phyloP scores from a whole-genome alignment of 129 eudicot genomes.

The Escallonia herrerae region DNA sequence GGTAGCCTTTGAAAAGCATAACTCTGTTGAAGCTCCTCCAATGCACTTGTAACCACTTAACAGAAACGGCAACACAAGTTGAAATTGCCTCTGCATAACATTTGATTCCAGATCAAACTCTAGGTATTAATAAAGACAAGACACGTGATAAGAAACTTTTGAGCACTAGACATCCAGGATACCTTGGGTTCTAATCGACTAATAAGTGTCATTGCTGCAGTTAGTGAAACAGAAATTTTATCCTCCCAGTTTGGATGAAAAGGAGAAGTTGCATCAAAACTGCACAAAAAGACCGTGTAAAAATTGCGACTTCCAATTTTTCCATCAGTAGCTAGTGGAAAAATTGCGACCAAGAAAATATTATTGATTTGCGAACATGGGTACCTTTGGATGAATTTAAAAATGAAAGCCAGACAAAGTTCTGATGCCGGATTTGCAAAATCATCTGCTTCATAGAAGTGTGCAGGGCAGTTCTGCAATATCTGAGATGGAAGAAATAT shows the following conservation, averaged over 20 bases:
- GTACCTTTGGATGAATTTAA: constrained; percentile 56
- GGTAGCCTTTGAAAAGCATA: constrained; percentile 37
- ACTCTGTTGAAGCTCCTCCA: constrained; percentile 63
- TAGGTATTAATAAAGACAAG: neutral
- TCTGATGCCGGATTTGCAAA: constrained; percentile 56
- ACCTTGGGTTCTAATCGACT: constrained; percentile 58
- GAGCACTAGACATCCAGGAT: neutral
- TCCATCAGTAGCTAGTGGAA: constrained; percentile 7
- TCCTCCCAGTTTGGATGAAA: constrained; percentile 47
- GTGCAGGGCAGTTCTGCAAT: constrained; percentile 75
- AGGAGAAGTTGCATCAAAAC: constrained; percentile 35
- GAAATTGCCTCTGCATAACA: constrained; percentile 62
- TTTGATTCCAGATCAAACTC: neutral
- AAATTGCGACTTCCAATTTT: neutral
- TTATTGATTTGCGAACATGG: neutral
- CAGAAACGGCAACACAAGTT: constrained; percentile 50
- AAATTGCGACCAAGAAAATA: neutral
- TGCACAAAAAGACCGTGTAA: constrained; percentile 22
- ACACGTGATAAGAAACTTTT: constrained; percentile 3
- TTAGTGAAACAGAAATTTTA: constrained; percentile 37
- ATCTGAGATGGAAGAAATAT: constrained; percentile 47
- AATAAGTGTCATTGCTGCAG: constrained; percentile 51
- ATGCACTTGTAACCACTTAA: constrained; percentile 61
- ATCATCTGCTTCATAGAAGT: constrained; percentile 53
- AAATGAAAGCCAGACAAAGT: constrained; percentile 69